These are phyloP conservation scores for Rubroshorea leprosula DNA, from an alignment of 345 rosid genomes.

Conservation along the genomic window DNA sequence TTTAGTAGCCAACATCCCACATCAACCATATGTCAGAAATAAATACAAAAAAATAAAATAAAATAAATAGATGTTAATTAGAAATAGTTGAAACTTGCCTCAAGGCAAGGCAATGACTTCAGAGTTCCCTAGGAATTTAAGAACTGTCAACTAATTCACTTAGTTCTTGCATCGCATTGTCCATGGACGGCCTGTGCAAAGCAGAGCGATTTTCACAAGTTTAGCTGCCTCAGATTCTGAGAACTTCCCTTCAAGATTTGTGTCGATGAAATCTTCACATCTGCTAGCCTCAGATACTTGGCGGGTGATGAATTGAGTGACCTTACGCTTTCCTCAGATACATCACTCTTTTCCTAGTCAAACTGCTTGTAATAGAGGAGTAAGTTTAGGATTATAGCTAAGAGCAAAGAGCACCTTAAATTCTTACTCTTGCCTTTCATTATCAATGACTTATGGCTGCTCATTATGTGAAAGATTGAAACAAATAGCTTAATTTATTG, in stretches of 20 bases:
- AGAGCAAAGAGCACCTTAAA: no score
- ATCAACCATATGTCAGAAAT: no score
- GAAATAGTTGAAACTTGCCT: slow-evolving; percentile 20
- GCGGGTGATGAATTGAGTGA: slow-evolving; percentile 36
- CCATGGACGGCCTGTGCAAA: slow-evolving; percentile 78
- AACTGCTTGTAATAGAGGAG: slow-evolving; percentile 78
- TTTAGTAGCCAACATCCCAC: slow-evolving; percentile 22
- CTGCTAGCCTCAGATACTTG: slow-evolving; percentile 49
- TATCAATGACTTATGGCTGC: no score
- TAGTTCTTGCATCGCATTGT: slow-evolving; percentile 59
- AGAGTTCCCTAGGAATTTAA: no score
- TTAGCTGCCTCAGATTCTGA: slow-evolving; percentile 51
- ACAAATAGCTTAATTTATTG: no score
- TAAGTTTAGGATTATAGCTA: no score
- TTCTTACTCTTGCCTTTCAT: no score
- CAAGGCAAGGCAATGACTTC: slow-evolving; percentile 29
- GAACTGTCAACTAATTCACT: no score
- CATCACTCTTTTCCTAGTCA: slow-evolving; percentile 87
- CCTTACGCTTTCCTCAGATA: slow-evolving; percentile 64
- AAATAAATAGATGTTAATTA: no score
- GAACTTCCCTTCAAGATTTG: slow-evolving; percentile 56
- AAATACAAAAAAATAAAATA: no score
- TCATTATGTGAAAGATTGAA: no score
- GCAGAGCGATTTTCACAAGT: slow-evolving; percentile 54
- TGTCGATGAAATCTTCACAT: slow-evolving; percentile 54